phyloP scores from a whole-genome alignment of 2,329 filamentous ascomycete genomes.

The Xylaria sp. region DNA sequence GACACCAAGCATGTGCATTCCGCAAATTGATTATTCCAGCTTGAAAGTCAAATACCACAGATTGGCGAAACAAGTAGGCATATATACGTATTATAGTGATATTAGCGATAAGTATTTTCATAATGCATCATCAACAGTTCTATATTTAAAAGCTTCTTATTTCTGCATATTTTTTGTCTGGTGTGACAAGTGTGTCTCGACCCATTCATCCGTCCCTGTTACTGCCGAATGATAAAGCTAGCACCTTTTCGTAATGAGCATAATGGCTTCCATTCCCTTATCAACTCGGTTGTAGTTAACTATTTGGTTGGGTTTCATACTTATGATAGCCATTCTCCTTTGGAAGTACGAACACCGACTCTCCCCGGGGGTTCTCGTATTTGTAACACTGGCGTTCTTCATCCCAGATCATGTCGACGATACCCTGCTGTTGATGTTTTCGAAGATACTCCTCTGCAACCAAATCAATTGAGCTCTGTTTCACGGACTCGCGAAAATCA shows the following conservation, averaged over 20 bases:
- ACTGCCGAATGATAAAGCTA: not conserved
- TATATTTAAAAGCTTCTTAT: not conserved
- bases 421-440: not conserved
- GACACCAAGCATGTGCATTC: constrained; percentile 8
- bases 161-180: not conserved
- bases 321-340: not conserved
- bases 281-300: not conserved
- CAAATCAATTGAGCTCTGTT: not conserved
- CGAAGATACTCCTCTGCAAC: not conserved
- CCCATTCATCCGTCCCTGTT: not conserved
- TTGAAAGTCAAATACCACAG: too few species aligned
- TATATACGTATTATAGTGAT: not conserved
- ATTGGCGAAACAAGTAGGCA: not conserved
- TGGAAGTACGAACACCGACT: not conserved
- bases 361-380: not conserved
- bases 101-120: not conserved
- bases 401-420: not conserved
- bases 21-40: not conserved
- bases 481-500: not conserved
- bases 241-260: too few species aligned
- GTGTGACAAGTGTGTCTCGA: not conserved
- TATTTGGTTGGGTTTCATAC: too few species aligned
- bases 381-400: not conserved
- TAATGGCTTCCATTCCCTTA: not conserved
- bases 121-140: not conserved